phyloP scores from a whole-genome alignment of 1,284 basidiomycete species.

The Tylopilus orsonianus region DNA sequence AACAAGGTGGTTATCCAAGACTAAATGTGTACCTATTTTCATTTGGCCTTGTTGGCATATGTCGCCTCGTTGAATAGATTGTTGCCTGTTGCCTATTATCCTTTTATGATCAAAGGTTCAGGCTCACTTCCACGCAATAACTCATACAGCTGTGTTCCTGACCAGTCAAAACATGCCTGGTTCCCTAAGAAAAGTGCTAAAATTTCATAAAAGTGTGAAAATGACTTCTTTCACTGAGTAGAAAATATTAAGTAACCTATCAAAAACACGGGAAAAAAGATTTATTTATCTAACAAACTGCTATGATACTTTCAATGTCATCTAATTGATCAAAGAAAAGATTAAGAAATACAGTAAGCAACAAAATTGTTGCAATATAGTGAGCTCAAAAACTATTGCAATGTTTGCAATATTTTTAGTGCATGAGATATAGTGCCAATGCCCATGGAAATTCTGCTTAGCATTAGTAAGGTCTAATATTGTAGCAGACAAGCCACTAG shows the following conservation, averaged over 20 bases:
- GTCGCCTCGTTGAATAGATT: not conserved
- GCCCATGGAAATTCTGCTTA: no score
- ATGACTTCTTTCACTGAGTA: not conserved
- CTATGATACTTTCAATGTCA: not conserved
- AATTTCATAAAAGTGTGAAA: not conserved
- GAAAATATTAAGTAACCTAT: not conserved
- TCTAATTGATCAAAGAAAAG: not conserved
- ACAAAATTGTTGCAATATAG: no score
- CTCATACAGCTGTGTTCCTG: no score
- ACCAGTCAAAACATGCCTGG: not conserved
- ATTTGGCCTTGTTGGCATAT: not conserved
- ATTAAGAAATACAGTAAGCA: not conserved
- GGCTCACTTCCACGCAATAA: no score
- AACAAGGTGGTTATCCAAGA: conserved; percentile 24
- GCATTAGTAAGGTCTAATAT: no score
- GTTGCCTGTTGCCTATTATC: not conserved
- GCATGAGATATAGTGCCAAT: no score
- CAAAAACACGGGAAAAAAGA: not conserved
- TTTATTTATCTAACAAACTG: not conserved
- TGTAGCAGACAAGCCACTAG: no score
- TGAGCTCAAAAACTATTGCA: not conserved
- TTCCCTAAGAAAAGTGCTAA: not conserved
- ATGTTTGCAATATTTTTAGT: no score
- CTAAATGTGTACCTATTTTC: conserved; percentile 2
- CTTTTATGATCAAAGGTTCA: no score